Evolutionary conservation across 345 rosid species (phyloP).

Genomic region (Citrus cavaleriei): DNA sequence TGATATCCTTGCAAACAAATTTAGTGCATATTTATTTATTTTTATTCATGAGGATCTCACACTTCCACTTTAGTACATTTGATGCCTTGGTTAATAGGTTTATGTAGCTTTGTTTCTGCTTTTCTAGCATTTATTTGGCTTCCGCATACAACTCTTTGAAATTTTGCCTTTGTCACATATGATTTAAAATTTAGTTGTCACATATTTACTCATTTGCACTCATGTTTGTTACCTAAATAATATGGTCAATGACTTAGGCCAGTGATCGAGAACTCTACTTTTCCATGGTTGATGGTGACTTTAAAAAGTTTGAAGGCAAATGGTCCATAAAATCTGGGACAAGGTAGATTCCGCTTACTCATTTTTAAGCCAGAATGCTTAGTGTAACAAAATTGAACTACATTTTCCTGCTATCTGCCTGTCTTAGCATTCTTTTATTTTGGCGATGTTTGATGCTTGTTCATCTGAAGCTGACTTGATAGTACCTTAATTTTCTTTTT

Average conservation of each 20-base stretch:
- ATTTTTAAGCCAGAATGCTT: neutral
- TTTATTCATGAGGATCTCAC: neutral
- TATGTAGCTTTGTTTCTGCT: neutral
- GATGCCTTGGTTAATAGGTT: neutral
- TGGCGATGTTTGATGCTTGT: neutral
- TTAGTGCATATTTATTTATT: no score
- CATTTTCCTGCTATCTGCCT: neutral
- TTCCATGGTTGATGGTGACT: conserved; percentile 97
- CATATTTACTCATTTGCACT: neutral
- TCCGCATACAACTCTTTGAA: neutral
- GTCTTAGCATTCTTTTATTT: neutral
- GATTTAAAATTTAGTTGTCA: neutral
- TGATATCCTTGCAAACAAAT: no score
- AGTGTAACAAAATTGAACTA: neutral
- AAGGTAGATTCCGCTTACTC: conserved; percentile 40
- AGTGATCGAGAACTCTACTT: conserved; percentile 69
- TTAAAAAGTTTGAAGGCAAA: conserved; percentile 95
- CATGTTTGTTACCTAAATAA: neutral
- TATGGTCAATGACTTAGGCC: conserved; percentile 35
- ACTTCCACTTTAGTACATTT: neutral
- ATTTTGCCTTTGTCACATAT: neutral
- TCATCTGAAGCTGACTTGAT: neutral
- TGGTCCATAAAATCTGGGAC: conserved; percentile 76
- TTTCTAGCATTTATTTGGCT: neutral
- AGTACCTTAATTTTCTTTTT: neutral